These are phyloP conservation scores for Toxicodendron radicans DNA, from an alignment of 345 rosid genomes.

Conservation along the genomic window DNA sequence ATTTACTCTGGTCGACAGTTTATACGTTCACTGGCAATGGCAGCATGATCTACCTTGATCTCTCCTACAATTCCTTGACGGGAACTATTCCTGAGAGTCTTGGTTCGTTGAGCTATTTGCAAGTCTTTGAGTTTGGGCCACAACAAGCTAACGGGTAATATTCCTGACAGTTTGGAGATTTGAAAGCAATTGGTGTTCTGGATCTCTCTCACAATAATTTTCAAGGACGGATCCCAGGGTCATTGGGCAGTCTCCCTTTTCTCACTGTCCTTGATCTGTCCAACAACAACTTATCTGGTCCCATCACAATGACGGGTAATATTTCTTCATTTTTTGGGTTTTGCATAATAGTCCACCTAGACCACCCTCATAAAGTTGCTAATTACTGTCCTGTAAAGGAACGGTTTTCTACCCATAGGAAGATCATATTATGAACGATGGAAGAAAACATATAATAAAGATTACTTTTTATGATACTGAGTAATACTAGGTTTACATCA, in stretches of 20 bases:
- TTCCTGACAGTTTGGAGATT: constrained; percentile 80
- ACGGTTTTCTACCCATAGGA: neutral
- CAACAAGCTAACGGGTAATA: constrained; percentile 62
- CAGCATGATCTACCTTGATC: constrained; percentile 88
- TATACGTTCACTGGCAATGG: constrained; percentile 76
- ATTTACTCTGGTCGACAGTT: constrained; percentile 81
- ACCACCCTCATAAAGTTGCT: neutral
- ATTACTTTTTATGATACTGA: too few species aligned
- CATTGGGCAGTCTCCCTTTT: constrained; percentile 75
- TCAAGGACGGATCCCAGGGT: constrained; percentile 69
- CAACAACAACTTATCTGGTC: constrained; percentile 82
- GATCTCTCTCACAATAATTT: constrained; percentile 89
- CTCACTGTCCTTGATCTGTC: constrained; percentile 95
- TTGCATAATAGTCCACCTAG: neutral
- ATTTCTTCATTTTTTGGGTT: neutral
- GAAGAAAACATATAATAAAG: neutral
- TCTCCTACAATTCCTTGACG: constrained; percentile 69
- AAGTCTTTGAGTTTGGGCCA: constrained; percentile 94
- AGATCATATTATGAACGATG: neutral
- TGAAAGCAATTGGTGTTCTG: constrained; percentile 78
- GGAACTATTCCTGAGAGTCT: constrained; percentile 70
- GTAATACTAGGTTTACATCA: too few species aligned
- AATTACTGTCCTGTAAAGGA: neutral
- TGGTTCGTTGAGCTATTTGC: constrained; percentile 71
- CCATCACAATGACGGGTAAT: too few species aligned